A percentile compares a stretch with the other conserved stretches of the same genome.
Conservation (phyloP, 257 asterid genomes). For the Anisodus tanguticus region DNA sequence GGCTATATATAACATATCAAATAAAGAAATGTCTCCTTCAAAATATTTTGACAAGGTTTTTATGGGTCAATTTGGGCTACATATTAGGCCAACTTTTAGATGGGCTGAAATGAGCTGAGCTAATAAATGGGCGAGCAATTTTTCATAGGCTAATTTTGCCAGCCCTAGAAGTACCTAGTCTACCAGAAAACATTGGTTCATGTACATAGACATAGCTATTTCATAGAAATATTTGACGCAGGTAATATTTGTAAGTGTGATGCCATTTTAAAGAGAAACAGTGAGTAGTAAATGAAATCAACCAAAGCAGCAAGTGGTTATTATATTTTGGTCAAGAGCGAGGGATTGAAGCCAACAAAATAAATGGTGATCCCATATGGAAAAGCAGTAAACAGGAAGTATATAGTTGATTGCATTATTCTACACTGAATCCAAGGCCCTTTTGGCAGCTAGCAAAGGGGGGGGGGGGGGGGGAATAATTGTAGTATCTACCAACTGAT, state of each 20-base stretch:
- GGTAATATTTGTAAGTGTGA: not conserved
- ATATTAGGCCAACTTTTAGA: no score
- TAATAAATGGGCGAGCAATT: no score
- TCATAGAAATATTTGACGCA: not conserved
- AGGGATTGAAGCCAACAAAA: not conserved
- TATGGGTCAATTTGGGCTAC: no score
- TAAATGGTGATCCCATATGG: not conserved
- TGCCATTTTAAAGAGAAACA: not conserved
- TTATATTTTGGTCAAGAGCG: not conserved
- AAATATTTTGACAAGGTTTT: no score
- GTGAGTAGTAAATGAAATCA: not conserved
- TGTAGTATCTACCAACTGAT: not conserved
- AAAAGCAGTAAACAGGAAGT: not conserved
- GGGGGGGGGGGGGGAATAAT: not conserved
- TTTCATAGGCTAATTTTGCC: no score
- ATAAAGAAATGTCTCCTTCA: no score
- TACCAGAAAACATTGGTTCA: not conserved
- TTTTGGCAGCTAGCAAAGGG: not conserved
- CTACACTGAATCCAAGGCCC: not conserved
- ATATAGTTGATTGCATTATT: no score
- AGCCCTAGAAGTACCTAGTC: not conserved
- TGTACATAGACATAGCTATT: not conserved
- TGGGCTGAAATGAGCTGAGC: no score
- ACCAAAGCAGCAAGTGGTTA: not conserved
- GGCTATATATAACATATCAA: no score